A percentile compares a stretch with the other conserved stretches of the same genome.
These are phyloP conservation scores for Amoebophrya sp. DNA, from an alignment of 169 alveolate genomes.

Conservation along the genomic window DNA sequence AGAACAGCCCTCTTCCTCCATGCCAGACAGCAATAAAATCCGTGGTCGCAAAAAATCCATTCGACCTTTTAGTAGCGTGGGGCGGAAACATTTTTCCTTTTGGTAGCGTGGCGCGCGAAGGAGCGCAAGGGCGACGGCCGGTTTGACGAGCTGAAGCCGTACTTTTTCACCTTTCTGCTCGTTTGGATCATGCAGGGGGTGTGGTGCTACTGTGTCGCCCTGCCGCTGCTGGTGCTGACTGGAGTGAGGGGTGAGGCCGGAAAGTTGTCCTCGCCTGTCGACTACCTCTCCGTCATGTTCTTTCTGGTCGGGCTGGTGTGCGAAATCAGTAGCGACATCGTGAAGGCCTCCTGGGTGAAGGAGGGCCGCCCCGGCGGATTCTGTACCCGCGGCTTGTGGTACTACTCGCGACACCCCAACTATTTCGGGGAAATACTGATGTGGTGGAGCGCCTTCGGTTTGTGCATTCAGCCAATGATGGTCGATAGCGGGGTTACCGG, in stretches of 20 bases:
- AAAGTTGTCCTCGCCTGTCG: too few species aligned
- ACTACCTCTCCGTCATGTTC: neutral
- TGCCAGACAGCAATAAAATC: too few species aligned
- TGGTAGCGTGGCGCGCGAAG: neutral
- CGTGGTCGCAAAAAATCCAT: too few species aligned
- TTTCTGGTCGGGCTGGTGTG: neutral
- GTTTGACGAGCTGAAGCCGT: slow-evolving; percentile 16
- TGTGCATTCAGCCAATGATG: neutral
- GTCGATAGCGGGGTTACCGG: neutral
- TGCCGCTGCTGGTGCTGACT: neutral
- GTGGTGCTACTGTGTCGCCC: neutral
- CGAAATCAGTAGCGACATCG: neutral
- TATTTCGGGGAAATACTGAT: neutral
- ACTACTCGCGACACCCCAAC: slow-evolving; percentile 19
- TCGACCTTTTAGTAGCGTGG: too few species aligned
- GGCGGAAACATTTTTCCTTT: neutral
- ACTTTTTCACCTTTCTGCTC: neutral
- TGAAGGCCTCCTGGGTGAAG: neutral
- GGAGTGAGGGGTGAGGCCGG: too few species aligned
- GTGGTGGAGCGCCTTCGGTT: neutral
- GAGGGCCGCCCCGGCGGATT: neutral
- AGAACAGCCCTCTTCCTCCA: too few species aligned
- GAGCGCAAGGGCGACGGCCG: slow-evolving; percentile 12
- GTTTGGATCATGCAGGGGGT: neutral
- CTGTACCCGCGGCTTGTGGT: slow-evolving; percentile 6